Evolutionary conservation across 176 grass and related monocot species (phyloP), one percentile per base, ranked within the genome.

Genomic region (Olyra latifolia): DNA sequence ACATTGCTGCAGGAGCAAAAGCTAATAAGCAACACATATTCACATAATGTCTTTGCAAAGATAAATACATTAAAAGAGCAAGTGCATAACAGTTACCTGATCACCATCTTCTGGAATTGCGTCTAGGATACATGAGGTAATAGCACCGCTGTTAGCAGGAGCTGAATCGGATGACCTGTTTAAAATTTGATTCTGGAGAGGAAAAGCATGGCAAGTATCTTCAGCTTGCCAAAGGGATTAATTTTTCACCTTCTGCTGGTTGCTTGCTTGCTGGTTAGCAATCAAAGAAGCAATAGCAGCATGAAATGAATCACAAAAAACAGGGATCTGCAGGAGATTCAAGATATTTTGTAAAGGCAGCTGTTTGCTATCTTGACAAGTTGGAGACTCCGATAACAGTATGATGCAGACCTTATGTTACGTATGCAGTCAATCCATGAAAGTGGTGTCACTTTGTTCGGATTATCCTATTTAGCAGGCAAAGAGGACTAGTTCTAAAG

Each of bases 221-320:
- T 99, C 96, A 3, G 90, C 88, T 62, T 99, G 88, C 92, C 85
- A 99, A 87, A 95, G 88, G 47, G 92, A 95, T 43, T 88, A 75
- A 78, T 73, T 77, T 57, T 81, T 54, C 24, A 43, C 66, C 67
- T 43, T 85, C 0, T 81, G 83, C 48, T 91, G 84, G 82, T 66
- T 82, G 61, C 32, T 86, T 20, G 83, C 23, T 86, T 93, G 80
- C 61, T 95, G 92, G 6, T 42, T 23, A 25, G 78, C 74, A 83
- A 99, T 88, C 71, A 95, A 58, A 12, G 90, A 84, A 81, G 92
- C 90, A 72, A 99, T 93, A 77, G 83, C 93, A 93, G 90, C 88
- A 87, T 99, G 92, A 83, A 99, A 99, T 62, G 96, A 99, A 83
- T 99, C 96, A 30, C 90, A 93, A 5, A 81, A 93, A 38, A 79